Conservation (phyloP, 2,329 filamentous ascomycete genomes). For the Botryotinia calthae region DNA sequence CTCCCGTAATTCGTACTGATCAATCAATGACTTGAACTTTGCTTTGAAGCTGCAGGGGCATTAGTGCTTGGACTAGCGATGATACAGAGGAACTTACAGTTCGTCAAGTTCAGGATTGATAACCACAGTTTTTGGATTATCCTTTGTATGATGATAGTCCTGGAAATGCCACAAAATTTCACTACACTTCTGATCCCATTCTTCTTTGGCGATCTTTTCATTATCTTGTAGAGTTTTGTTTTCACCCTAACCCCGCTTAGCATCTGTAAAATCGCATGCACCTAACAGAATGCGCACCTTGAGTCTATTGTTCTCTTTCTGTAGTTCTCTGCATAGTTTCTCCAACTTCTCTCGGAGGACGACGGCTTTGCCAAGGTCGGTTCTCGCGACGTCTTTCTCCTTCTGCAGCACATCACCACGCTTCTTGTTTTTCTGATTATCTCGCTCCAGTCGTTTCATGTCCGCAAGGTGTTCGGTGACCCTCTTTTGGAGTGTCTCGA, state of each 20-base stretch:
- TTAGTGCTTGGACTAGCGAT: slow-evolving; percentile 20
- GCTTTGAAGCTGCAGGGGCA: slow-evolving; percentile 68
- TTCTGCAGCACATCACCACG: slow-evolving; percentile 92
- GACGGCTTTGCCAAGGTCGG: slow-evolving; percentile 85
- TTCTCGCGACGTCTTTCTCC: slow-evolving; percentile 86
- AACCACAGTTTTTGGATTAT: slow-evolving; percentile 74
- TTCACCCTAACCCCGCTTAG: slow-evolving; percentile 62
- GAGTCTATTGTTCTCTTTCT: slow-evolving; percentile 96
- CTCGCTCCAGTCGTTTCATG: slow-evolving; percentile 92
- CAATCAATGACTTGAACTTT: slow-evolving; percentile 90
- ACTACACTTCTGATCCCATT: slow-evolving; percentile 83
- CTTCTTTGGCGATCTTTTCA: slow-evolving; percentile 76
- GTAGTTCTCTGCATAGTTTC: slow-evolving; percentile 90
- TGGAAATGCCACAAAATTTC: slow-evolving; percentile 80
- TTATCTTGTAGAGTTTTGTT: slow-evolving; percentile 87
- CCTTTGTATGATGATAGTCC: slow-evolving; percentile 82
- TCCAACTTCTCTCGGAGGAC: slow-evolving; percentile 95
- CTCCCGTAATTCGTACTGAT: slow-evolving; percentile 95
- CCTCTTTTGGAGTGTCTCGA: slow-evolving; percentile 85
- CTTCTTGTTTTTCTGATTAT: slow-evolving; percentile 95
- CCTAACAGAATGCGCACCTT: slow-evolving; percentile 59
- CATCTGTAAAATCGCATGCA: slow-evolving; percentile 22
- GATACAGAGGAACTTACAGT: slow-evolving; percentile 52
- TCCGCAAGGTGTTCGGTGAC: slow-evolving; percentile 89
- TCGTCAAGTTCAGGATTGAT: slow-evolving; percentile 88